A percentile compares a stretch with the other conserved stretches of the same genome.
These are phyloP conservation scores for Luffa aegyptiaca DNA, from an alignment of 306 rosid genomes.

Conservation along the genomic window DNA sequence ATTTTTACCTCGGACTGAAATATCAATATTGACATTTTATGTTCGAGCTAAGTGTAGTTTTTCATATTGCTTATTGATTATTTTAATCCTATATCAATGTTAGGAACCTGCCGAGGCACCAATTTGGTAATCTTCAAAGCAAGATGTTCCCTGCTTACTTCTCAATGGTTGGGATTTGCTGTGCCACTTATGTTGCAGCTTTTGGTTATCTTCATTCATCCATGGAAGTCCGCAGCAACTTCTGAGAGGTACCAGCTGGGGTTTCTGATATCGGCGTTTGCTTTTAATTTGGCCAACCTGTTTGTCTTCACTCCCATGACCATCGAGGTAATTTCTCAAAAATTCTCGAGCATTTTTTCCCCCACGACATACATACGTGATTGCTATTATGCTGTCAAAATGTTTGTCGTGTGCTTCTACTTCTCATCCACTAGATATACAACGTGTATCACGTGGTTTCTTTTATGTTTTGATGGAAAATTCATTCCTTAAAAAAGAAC, in stretches of 20 bases:
- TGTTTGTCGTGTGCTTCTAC: background rate
- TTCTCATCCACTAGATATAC: background rate
- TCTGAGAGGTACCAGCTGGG: conserved; percentile 88
- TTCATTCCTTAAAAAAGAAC: background rate
- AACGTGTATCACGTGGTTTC: background rate
- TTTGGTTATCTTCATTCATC: conserved; percentile 68
- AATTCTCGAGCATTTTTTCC: background rate
- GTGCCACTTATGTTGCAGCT: conserved; percentile 60
- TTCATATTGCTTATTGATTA: background rate
- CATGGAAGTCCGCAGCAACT: conserved; percentile 69
- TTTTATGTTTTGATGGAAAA: background rate
- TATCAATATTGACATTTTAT: background rate
- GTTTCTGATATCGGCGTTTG: conserved; percentile 72
- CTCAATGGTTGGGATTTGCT: conserved; percentile 62
- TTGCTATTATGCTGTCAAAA: background rate
- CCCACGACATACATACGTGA: background rate
- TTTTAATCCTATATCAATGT: background rate
- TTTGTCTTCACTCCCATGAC: conserved; percentile 96
- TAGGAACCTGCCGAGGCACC: conserved; percentile 96
- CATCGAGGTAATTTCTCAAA: conserved; percentile 55
- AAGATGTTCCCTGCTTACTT: conserved; percentile 98
- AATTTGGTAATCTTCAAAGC: conserved; percentile 94
- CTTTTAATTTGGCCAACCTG: conserved; percentile 76
- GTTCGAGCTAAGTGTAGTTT: background rate
- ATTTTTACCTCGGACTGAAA: background rate